Conservation (phyloP, 768 basidiomycete genomes). For the Hemileccinum impolitum region DNA sequence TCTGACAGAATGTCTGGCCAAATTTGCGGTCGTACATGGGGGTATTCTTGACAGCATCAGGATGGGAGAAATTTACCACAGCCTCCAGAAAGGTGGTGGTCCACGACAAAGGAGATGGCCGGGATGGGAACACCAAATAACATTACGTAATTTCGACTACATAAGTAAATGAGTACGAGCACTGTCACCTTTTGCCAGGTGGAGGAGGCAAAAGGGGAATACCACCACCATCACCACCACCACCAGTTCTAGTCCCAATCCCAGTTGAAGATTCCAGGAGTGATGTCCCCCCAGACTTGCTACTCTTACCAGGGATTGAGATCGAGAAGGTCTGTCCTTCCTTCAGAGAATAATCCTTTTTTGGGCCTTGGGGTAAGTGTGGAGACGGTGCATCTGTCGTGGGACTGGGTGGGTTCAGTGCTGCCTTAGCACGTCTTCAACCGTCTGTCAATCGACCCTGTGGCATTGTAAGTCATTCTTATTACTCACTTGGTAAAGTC, state of each 20-base stretch:
- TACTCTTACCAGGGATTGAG: constrained; percentile 76
- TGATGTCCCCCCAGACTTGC: constrained; percentile 33
- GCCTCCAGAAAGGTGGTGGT: constrained; percentile 13
- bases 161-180: background rate
- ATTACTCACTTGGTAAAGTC: constrained; percentile 72
- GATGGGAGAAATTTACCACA: constrained; percentile 1
- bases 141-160: constrained; percentile 18
- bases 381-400: constrained; percentile 52
- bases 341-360: constrained; percentile 92
- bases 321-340: constrained; percentile 95
- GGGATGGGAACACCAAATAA: constrained; percentile 1
- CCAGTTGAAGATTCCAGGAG: constrained; percentile 36
- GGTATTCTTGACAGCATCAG: constrained; percentile 60
- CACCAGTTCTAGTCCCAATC: constrained; percentile 22
- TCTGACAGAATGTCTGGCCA: constrained; percentile 25
- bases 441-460: background rate
- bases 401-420: constrained; percentile 50
- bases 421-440: constrained; percentile 59
- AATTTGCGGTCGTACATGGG: constrained; percentile 31
- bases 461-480: background rate
- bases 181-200: constrained; percentile 48
- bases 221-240: constrained; percentile 37
- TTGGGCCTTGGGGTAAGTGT: constrained; percentile 70
- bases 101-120: constrained; percentile 2
- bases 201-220: constrained; percentile 84